Evolutionary conservation across 202 grass and related monocot genomes (phyloP).

Genomic region (Cymbopogon flexuosus): DNA sequence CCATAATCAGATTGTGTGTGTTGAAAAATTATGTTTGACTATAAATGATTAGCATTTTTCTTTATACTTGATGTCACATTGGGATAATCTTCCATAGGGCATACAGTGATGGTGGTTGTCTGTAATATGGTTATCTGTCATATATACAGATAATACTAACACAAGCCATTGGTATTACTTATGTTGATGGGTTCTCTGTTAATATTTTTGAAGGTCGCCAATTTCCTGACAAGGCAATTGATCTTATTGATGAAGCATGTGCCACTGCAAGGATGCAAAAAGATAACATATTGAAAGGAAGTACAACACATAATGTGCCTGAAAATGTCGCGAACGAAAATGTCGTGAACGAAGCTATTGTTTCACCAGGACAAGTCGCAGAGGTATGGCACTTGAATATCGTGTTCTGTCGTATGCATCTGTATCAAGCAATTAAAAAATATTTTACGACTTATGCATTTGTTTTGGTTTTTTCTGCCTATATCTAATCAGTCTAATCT

Average conservation of each 20-base stretch:
- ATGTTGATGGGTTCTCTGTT: background rate
- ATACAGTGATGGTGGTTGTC: background rate
- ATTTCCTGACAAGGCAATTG: slow-evolving; percentile 60
- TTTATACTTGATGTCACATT: background rate
- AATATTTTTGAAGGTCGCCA: slow-evolving; percentile 5
- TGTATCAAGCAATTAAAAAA: background rate
- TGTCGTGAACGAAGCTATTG: background rate
- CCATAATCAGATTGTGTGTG: no score
- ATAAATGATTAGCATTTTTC: background rate
- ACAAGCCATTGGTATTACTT: background rate
- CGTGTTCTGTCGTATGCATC: background rate
- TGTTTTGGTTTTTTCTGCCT: no score
- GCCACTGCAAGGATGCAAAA: slow-evolving; percentile 37
- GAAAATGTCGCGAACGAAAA: slow-evolving; percentile 16
- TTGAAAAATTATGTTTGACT: no score
- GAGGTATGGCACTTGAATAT: slow-evolving; percentile 13
- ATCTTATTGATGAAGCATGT: slow-evolving; percentile 47
- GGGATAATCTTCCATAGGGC: background rate
- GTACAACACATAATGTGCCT: slow-evolving; percentile 3
- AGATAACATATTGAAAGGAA: background rate
- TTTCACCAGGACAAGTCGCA: slow-evolving; percentile 31
- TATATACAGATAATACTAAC: background rate
- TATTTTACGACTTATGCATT: background rate
- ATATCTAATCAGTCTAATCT: background rate
- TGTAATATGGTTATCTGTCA: background rate